A percentile compares a stretch with the other conserved stretches of the same genome.
These are phyloP conservation scores for Trichoderma semiorbis DNA, from an alignment of 2,329 filamentous ascomycete species.

Conservation along the genomic window DNA sequence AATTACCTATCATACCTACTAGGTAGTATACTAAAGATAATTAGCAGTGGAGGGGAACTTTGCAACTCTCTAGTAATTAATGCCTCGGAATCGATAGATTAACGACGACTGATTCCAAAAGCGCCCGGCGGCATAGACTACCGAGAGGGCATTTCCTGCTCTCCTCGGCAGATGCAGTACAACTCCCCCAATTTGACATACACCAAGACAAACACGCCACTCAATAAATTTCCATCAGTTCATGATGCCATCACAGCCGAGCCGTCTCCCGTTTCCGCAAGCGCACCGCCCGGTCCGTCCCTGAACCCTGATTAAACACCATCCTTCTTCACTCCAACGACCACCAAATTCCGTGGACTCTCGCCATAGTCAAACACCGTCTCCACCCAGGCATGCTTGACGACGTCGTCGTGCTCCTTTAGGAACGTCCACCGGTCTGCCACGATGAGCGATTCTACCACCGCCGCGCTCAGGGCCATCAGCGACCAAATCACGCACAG, in stretches of 20 bases:
- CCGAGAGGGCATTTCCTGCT: neutral
- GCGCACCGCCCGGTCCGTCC: neutral
- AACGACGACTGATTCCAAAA: neutral
- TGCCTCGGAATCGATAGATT: neutral
- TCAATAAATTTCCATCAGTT: neutral
- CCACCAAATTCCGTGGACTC: conserved; percentile 87
- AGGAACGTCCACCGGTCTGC: conserved; percentile 87
- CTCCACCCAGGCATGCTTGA: conserved; percentile 83
- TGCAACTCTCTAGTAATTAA: neutral
- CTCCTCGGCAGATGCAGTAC: neutral
- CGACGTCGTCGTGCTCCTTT: conserved; percentile 67
- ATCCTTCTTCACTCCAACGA: conserved; percentile 79
- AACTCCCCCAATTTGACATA: neutral
- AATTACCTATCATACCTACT: neutral
- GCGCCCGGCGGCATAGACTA: neutral
- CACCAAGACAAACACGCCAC: neutral
- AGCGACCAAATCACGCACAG: conserved; percentile 85
- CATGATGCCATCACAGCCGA: neutral
- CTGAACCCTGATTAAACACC: neutral
- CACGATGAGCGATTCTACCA: conserved; percentile 87
- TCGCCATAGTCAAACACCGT: conserved; percentile 82
- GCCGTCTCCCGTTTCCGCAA: neutral
- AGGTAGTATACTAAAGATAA: neutral
- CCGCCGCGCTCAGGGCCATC: conserved; percentile 91
- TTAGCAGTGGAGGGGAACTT: neutral